These are phyloP conservation scores for Clarkia xantiana DNA, from an alignment of 345 rosid species.

Conservation along the genomic window DNA sequence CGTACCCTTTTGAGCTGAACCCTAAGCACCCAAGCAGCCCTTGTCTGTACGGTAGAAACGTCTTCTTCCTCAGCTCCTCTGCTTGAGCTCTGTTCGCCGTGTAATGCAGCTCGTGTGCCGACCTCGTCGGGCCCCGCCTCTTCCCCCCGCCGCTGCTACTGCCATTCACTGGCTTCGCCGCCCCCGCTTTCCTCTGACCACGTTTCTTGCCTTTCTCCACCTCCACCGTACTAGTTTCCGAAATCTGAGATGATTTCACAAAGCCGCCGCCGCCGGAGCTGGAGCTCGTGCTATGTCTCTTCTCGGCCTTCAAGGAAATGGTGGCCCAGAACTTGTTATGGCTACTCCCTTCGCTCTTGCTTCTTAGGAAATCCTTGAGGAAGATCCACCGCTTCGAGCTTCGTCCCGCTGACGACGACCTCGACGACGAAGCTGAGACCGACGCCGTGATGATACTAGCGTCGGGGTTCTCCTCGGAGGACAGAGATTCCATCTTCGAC, in stretches of 20 bases:
- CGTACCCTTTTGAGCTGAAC: slow-evolving; percentile 88
- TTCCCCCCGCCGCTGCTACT: slow-evolving; percentile 19
- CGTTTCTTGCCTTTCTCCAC: background rate
- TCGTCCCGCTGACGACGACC: slow-evolving; percentile 81
- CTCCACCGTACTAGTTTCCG: background rate
- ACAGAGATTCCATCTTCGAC: slow-evolving; percentile 3
- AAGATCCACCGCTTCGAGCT: slow-evolving; percentile 94
- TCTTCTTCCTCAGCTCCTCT: slow-evolving; percentile 93
- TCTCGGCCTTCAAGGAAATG: slow-evolving; percentile 56
- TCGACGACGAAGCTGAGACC: slow-evolving; percentile 53
- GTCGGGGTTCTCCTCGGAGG: slow-evolving; percentile 5
- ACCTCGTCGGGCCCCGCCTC: slow-evolving; percentile 38
- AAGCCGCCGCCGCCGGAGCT: background rate
- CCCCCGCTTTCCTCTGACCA: too few species aligned
- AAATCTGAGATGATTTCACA: too few species aligned
- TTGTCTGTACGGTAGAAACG: slow-evolving; percentile 85
- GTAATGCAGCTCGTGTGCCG: slow-evolving; percentile 90
- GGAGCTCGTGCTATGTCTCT: slow-evolving; percentile 9
- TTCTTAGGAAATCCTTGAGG: slow-evolving; percentile 68
- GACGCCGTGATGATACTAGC: slow-evolving; percentile 17
- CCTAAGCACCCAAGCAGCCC: slow-evolving; percentile 94
- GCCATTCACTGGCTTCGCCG: slow-evolving; percentile 32
- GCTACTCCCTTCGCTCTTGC: slow-evolving; percentile 91
- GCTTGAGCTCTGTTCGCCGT: slow-evolving; percentile 83
- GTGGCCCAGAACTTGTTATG: slow-evolving; percentile 66